Evolutionary conservation across 148 eudicot species (phyloP), one percentile per base, ranked within the genome.

Genomic region (Vaccinium darrowii): DNA sequence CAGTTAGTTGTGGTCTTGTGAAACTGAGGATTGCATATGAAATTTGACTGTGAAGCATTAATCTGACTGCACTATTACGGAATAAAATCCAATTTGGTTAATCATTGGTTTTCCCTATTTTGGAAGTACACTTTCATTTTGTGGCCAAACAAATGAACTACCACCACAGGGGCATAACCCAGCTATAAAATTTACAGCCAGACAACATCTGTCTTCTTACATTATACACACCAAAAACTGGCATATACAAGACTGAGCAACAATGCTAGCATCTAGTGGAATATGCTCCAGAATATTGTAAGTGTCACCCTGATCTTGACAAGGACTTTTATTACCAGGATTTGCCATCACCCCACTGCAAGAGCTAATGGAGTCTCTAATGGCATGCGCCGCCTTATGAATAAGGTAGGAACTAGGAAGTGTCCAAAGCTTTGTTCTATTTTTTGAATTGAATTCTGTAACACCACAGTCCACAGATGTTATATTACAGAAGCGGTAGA

Each of bases 141-240:
- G 56, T 23, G 79, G 79, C 54, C 27, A 76, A 39, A 76, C 51
- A 76, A 76, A 76, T 76, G 79, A 76, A 19, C 73, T 11, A 25
- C 1, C 73, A 25, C 15, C 36, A 67, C 73, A 25, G 16, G 36
- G 73, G 73, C 36, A 67, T 67, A 67, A 4, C 36, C 39, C 15
- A 25, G 36, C 73, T 67, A 11, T 67, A 27, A 25, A 67, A 67
- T 11, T 27, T 27, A 67, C 73, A 25, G 73, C 36, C 73, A 25
- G 73, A 67, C 33, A 67, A 25, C 18, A 67, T 67, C 36, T 67
- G 36, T 23, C 73, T 25, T 67, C 73, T 25, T 67, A 67, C 39
- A 33, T 11, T 14, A 67, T 9, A 67, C 15, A 25, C 36, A 25
- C 73, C 67, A 25, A 67, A 67, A 67, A 25, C 12, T 4, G 73